A percentile compares a stretch with the other conserved stretches of the same genome.
phyloP scores from a whole-genome alignment of 2,329 filamentous ascomycete species.

The Neocatenulostroma microsporum region DNA sequence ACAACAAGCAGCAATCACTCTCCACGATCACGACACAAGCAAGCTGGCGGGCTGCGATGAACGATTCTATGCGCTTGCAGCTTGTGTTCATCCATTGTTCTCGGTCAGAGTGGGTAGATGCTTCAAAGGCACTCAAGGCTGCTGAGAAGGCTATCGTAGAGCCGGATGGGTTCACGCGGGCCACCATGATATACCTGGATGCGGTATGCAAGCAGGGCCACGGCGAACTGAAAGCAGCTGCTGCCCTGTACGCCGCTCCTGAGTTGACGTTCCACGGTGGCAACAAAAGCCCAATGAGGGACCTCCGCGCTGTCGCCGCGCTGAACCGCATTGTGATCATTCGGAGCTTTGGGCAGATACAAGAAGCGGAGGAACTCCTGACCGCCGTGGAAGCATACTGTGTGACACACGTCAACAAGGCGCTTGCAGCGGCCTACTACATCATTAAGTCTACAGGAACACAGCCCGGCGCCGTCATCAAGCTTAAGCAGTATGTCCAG shows the following conservation, averaged over 20 bases:
- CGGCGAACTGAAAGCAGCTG: conserved; percentile 62
- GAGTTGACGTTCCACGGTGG: conserved; percentile 46
- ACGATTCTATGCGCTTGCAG: conserved; percentile 63
- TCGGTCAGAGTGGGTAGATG: conserved; percentile 61
- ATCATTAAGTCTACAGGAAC: conserved; percentile 58
- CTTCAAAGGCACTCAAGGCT: conserved; percentile 50
- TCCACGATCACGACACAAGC: conserved; percentile 42
- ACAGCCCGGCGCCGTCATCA: conserved; percentile 60
- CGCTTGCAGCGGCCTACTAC: conserved; percentile 70
- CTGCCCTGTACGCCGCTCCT: conserved; percentile 57
- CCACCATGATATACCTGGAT: conserved; percentile 54
- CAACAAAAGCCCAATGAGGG: conserved; percentile 27
- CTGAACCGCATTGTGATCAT: conserved; percentile 45
- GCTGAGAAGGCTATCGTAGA: conserved; percentile 36
- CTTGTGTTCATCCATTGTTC: conserved; percentile 62
- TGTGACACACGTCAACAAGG: conserved; percentile 59
- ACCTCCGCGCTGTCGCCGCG: conserved; percentile 40
- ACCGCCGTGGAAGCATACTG: conserved; percentile 61
- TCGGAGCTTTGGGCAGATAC: conserved; percentile 25
- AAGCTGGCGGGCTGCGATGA: conserved; percentile 39
- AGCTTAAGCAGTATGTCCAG: conserved; percentile 71
- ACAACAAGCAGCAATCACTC: conserved; percentile 16
- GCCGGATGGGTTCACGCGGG: conserved; percentile 28
- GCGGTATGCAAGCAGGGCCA: conserved; percentile 70
- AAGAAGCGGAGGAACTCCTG: conserved; percentile 53